Base-by-base conservation (phyloP, 352 stramenopile species). In the Pythium phragmiticola region DNA sequence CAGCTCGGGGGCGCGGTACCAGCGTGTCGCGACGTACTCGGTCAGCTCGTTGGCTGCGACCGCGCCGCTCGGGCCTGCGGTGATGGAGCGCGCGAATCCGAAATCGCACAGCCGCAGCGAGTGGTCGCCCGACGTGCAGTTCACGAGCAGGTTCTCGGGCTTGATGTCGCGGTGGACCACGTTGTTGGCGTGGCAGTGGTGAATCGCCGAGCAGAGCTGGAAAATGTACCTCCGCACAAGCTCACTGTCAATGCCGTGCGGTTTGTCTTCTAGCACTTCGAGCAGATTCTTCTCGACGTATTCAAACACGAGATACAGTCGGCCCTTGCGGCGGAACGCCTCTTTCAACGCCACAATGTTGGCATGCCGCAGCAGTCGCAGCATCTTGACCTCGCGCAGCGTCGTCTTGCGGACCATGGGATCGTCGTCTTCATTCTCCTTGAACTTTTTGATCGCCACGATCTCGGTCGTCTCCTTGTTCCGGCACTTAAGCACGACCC, bases 361-460 rank as follows among this genome's bases (percentile, higher is more conserved):
- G 11, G 92, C 88, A 84, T 99, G 98, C 14, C 97, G 94, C 33
- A 99, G 87, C 71, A 98, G 88, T 48, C 93, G 87, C 88, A 99
- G 98, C 76, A 99, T 99, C 69, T 99, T 97, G 41, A 99, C 85
- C 77, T 99, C 98, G 41, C 93, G 88, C 48, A 98, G 67, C 47
- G 90, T 97, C 49, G 91, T 98, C 73, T 98, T 98, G 57, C 88
- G 83, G 28, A 98, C 92, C 70, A 97, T 90, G 14, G 93, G 87
- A 50, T 97, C 89, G 56, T 94, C 85, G 3, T 93, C 84, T 55
- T 97, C 89, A 46, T 80, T 92, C 68, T 98, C 92, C 64, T 98
- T 97, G 49, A 99, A 98, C 80, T 99, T 99, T 74, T 99, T 99
- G 74, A 99, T 99, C 6, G 98, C 98, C 9, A 99, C 98, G 21